Evolutionary conservation across 169 alveolate genomes (phyloP).

Genomic region (Sarcocystis neurona): DNA sequence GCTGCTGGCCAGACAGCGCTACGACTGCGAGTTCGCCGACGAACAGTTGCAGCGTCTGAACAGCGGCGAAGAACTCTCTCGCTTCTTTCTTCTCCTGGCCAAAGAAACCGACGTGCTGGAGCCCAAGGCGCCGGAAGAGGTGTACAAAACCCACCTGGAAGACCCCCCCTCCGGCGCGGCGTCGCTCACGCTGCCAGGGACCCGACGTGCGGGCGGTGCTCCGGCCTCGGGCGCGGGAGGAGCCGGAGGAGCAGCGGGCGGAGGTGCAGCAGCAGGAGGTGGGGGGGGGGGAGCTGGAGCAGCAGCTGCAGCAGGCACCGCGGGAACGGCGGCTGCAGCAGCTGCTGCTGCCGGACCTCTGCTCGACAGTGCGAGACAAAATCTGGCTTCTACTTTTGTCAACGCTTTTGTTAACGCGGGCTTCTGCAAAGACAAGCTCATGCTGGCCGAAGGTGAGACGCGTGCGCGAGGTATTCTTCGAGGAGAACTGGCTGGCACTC

Average conservation of each 20-base stretch:
- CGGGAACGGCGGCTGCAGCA: neutral
- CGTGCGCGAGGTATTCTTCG: neutral
- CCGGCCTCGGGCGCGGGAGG: constrained; percentile 41
- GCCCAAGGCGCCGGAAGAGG: constrained; percentile 75
- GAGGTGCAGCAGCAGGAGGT: no score
- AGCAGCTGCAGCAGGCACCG: no score
- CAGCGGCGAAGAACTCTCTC: constrained; percentile 48
- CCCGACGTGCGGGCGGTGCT: constrained; percentile 53
- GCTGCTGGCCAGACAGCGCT: constrained; percentile 59
- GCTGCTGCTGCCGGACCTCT: neutral
- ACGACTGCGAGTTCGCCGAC: constrained; percentile 58
- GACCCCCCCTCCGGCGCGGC: constrained; percentile 20
- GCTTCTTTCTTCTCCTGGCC: constrained; percentile 68
- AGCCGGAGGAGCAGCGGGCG: neutral
- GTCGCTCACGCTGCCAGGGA: no score
- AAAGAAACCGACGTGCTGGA: constrained; percentile 70
- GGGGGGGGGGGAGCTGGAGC: no score
- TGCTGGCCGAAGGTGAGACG: constrained; percentile 78
- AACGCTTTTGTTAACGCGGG: constrained; percentile 99
- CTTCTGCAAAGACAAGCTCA: constrained; percentile 91
- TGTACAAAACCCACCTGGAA: constrained; percentile 73
- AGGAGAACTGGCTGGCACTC: neutral
- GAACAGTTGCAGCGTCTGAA: constrained; percentile 54
- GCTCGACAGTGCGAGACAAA: constrained; percentile 89
- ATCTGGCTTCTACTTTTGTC: constrained; percentile 95